Conservation (phyloP, 345 rosid species). For the Linum trigynum region DNA sequence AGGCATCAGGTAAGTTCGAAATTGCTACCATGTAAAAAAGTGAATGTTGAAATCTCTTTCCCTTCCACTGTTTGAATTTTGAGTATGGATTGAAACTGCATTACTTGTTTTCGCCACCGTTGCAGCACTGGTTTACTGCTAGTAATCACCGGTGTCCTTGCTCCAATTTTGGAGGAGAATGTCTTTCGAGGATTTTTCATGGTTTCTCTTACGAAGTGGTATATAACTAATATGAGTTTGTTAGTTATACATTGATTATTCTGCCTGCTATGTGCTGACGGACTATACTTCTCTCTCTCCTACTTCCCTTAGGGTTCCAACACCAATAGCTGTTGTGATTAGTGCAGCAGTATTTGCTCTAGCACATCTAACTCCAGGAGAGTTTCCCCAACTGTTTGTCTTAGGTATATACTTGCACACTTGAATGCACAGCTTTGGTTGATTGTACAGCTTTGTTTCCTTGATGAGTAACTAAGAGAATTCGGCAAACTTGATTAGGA, state of each 20-base stretch:
- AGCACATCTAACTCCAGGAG: conserved; percentile 86
- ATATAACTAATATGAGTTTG: conserved; percentile 5
- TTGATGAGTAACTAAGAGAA: conserved; percentile 3
- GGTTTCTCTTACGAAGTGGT: conserved; percentile 95
- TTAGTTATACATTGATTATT: neutral
- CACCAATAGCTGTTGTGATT: conserved; percentile 63
- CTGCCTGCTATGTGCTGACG: neutral
- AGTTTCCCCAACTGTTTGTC: conserved; percentile 82
- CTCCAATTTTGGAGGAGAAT: conserved; percentile 92
- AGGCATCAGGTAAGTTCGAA: conserved; percentile 34
- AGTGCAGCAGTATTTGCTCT: conserved; percentile 91
- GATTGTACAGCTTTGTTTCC: neutral
- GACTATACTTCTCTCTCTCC: too few species aligned
- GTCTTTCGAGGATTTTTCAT: conserved; percentile 92
- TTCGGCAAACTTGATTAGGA: conserved; percentile 28
- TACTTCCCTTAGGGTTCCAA: conserved; percentile 56
- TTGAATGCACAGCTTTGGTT: too few species aligned
- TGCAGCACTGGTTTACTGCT: conserved; percentile 83
- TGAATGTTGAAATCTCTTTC: neutral
- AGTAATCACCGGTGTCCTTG: conserved; percentile 77
- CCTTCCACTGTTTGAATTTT: neutral
- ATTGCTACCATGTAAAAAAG: too few species aligned
- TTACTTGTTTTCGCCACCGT: conserved; percentile 7
- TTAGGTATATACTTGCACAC: conserved; percentile 36
- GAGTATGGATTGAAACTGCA: conserved; percentile 1